phyloP scores from a whole-genome alignment of 805 yeast species.

The Metschnikowia picachoensis region DNA sequence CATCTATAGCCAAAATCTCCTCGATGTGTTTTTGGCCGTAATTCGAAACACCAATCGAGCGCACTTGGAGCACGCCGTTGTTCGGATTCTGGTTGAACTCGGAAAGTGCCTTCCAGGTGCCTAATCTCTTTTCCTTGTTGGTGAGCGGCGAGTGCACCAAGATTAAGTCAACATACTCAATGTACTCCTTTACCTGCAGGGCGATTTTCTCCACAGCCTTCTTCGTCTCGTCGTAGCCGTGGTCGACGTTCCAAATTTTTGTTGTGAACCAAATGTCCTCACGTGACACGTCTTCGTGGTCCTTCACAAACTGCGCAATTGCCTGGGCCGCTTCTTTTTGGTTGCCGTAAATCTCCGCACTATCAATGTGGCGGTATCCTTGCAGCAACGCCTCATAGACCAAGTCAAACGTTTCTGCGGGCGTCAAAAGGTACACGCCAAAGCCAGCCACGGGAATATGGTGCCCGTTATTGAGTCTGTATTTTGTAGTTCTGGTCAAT shows the following conservation, averaged over 20 bases:
- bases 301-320: slow-evolving; percentile 48
- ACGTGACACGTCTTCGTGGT: slow-evolving; percentile 28
- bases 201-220: slow-evolving; percentile 56
- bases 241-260: slow-evolving; percentile 27
- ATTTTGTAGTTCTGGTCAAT: slow-evolving; percentile 30
- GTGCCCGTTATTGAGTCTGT: slow-evolving; percentile 52
- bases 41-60: slow-evolving; percentile 76
- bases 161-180: slow-evolving; percentile 39
- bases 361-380: slow-evolving; percentile 75
- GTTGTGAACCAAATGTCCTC: slow-evolving; percentile 37
- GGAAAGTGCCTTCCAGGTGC: slow-evolving; percentile 70
- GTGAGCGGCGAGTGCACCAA: slow-evolving; percentile 52
- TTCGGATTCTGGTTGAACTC: slow-evolving; percentile 50
- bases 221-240: slow-evolving; percentile 50
- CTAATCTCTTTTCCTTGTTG: slow-evolving; percentile 43
- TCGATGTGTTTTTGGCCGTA: slow-evolving; percentile 58
- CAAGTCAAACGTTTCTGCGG: slow-evolving; percentile 34
- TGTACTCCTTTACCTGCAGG: slow-evolving; percentile 39
- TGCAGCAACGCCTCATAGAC: slow-evolving; percentile 54
- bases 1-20: slow-evolving; percentile 57
- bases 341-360: slow-evolving; percentile 66
- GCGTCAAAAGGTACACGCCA: slow-evolving; percentile 49
- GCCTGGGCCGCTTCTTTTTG: slow-evolving; percentile 61
- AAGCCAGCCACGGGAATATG: slow-evolving; percentile 54
- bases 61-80: slow-evolving; percentile 54